Conservation (phyloP, 805 yeast species). For the Maudiozyma barnettii region DNA sequence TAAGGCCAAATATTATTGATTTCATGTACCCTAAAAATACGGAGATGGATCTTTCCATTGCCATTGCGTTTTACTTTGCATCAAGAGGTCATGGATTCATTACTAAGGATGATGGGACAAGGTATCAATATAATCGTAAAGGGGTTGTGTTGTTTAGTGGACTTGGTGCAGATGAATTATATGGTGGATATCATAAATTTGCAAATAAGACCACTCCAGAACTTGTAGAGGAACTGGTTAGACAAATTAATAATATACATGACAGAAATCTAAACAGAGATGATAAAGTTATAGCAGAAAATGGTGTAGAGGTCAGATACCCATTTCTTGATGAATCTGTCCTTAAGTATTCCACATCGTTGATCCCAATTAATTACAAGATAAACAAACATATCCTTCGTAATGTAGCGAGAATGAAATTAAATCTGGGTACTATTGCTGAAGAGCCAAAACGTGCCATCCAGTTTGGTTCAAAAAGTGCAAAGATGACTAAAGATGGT, state of each 20-base stretch:
- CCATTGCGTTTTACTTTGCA: slow-evolving; percentile 91
- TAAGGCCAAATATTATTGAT: slow-evolving; percentile 42
- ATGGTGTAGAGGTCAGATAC: slow-evolving; percentile 87
- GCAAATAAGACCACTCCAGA: slow-evolving; percentile 35
- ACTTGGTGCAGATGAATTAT: slow-evolving; percentile 92
- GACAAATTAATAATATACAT: slow-evolving; percentile 67
- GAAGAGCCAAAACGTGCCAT: slow-evolving; percentile 86
- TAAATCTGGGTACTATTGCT: slow-evolving; percentile 47
- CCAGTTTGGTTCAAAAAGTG: slow-evolving; percentile 93
- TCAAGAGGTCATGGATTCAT: slow-evolving; percentile 44
- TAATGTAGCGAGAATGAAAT: slow-evolving; percentile 39
- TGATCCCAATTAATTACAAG: slow-evolving; percentile 42
- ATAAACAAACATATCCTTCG: slow-evolving; percentile 52
- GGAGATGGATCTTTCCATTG: slow-evolving; percentile 93
- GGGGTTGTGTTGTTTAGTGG: slow-evolving; percentile 80
- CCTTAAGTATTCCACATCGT: slow-evolving; percentile 37
- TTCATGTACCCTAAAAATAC: slow-evolving; percentile 79
- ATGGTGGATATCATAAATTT: slow-evolving; percentile 92
- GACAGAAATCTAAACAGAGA: slow-evolving; percentile 82
- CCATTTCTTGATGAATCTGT: slow-evolving; percentile 69
- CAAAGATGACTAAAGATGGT: slow-evolving; percentile 78
- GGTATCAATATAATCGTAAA: slow-evolving; percentile 36
- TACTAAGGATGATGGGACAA: background rate
- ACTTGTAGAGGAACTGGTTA: slow-evolving; percentile 49
- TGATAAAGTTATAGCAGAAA: slow-evolving; percentile 73